Percentiles rank a stretch among this genome's conserved stretches.
Evolutionary conservation across 208 protist species (phyloP).

Genomic region (Leishmania tropica): DNA sequence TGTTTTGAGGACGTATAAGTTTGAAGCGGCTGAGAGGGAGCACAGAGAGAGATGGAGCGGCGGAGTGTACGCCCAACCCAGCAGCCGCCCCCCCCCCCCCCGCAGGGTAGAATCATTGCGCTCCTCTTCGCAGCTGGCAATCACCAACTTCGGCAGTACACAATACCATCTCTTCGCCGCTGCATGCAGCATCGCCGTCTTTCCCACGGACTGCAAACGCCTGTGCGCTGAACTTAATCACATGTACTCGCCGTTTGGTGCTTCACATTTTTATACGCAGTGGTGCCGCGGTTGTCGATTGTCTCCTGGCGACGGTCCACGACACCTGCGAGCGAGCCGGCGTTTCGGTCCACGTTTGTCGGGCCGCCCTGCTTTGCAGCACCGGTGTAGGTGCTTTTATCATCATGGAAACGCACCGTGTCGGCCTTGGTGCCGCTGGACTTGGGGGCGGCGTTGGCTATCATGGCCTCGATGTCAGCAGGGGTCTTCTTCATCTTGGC

Average conservation of each 20-base stretch:
- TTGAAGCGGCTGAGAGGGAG: neutral
- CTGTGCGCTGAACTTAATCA: too few species aligned
- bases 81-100: too few species aligned
- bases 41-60: neutral
- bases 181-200: too few species aligned
- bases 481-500: constrained; percentile 84
- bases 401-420: constrained; percentile 89
- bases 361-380: constrained; percentile 89
- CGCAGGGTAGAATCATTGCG: too few species aligned
- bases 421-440: constrained; percentile 83
- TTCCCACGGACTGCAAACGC: too few species aligned
- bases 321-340: constrained; percentile 78
- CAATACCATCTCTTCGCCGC: too few species aligned
- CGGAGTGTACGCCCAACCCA: neutral
- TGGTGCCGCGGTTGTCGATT: constrained; percentile 76
- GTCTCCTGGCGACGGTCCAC: constrained; percentile 82
- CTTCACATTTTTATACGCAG: constrained; percentile 2
- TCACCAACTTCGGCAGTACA: too few species aligned
- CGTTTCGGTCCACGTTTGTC: constrained; percentile 90
- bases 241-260: too few species aligned
- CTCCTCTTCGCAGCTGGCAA: too few species aligned
- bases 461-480: constrained; percentile 64
- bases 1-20: neutral
- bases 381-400: constrained; percentile 91
- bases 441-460: constrained; percentile 53